These are phyloP conservation scores for Eleusine indica DNA, from an alignment of 176 grass and related monocot species.

Conservation along the genomic window DNA sequence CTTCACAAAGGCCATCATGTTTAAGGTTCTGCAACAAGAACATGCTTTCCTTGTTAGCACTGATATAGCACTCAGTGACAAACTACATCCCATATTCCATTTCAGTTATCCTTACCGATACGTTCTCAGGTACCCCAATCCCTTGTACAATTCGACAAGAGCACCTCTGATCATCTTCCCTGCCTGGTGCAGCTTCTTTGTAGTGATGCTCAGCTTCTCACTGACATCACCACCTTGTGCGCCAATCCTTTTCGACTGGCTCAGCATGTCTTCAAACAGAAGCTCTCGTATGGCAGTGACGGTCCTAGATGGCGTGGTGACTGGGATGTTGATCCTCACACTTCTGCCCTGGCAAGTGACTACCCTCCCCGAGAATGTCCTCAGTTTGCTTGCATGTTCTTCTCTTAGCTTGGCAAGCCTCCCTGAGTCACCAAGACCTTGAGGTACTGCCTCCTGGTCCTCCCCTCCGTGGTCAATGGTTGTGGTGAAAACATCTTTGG, in stretches of 20 bases:
- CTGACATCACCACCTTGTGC: slow-evolving; percentile 18
- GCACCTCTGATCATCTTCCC: slow-evolving; percentile 99
- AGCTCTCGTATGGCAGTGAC: slow-evolving; percentile 72
- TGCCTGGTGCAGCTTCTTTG: slow-evolving; percentile 83
- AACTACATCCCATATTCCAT: slow-evolving; percentile 6
- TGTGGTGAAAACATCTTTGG: slow-evolving; percentile 10
- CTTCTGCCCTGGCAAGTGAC: slow-evolving; percentile 81
- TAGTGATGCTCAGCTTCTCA: slow-evolving; percentile 86
- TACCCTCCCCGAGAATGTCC: slow-evolving; percentile 59
- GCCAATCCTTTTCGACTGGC: slow-evolving; percentile 55
- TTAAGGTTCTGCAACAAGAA: slow-evolving; percentile 72
- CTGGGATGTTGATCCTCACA: slow-evolving; percentile 86
- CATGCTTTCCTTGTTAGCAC: slow-evolving; percentile 23
- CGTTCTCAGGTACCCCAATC: slow-evolving; percentile 75
- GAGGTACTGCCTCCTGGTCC: slow-evolving; percentile 48
- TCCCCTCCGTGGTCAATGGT: slow-evolving; percentile 39
- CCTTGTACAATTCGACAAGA: slow-evolving; percentile 88
- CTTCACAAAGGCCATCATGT: slow-evolving; percentile 96
- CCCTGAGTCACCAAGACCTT: slow-evolving; percentile 49
- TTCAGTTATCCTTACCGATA: slow-evolving; percentile 59
- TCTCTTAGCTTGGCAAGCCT: slow-evolving; percentile 51
- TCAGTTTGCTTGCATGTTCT: slow-evolving; percentile 53
- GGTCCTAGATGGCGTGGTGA: slow-evolving; percentile 86
- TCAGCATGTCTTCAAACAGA: slow-evolving; percentile 70
- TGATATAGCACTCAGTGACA: neutral